Evolutionary conservation across 2,329 filamentous ascomycete species (phyloP).

Genomic region (Aquanectria penicillioides): DNA sequence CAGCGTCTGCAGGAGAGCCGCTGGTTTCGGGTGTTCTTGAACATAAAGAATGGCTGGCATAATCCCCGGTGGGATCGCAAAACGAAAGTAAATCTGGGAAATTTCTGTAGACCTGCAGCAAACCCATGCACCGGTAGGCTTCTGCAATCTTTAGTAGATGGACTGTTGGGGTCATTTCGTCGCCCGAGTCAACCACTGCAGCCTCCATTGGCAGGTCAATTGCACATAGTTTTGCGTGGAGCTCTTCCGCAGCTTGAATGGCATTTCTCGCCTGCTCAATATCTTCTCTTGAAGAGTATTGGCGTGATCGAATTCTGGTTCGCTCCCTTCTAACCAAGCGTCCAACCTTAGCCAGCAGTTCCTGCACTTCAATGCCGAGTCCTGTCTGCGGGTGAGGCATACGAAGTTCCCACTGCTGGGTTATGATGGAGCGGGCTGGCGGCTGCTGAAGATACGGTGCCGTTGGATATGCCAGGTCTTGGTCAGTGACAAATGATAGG

Average conservation of each 20-base stretch:
- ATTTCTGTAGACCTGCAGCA: conserved; percentile 42
- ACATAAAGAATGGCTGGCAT: conserved; percentile 6
- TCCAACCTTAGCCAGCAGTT: conserved; percentile 40
- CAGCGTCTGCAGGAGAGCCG: background rate
- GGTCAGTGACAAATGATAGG: conserved; percentile 39
- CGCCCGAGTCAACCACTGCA: conserved; percentile 37
- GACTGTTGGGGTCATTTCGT: conserved; percentile 36
- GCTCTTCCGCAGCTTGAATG: conserved; percentile 28
- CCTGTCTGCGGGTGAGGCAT: conserved; percentile 44
- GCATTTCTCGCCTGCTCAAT: conserved; percentile 37
- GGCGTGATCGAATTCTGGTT: conserved; percentile 34
- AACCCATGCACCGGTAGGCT: conserved; percentile 41
- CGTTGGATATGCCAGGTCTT: conserved; percentile 13
- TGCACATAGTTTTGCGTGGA: conserved; percentile 32
- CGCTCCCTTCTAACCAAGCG: conserved; percentile 35
- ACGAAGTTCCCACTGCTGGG: conserved; percentile 27
- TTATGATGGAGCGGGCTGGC: conserved; percentile 17
- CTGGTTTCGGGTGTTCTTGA: conserved; percentile 12
- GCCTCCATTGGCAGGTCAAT: conserved; percentile 30
- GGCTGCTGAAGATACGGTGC: conserved; percentile 15
- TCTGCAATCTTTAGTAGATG: conserved; percentile 41
- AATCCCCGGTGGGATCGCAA: conserved; percentile 25
- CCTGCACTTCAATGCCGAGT: conserved; percentile 35
- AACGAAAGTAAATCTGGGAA: conserved; percentile 53
- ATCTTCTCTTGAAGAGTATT: conserved; percentile 37